Conservation (phyloP, 345 rosid species). For the Salix exigua region DNA sequence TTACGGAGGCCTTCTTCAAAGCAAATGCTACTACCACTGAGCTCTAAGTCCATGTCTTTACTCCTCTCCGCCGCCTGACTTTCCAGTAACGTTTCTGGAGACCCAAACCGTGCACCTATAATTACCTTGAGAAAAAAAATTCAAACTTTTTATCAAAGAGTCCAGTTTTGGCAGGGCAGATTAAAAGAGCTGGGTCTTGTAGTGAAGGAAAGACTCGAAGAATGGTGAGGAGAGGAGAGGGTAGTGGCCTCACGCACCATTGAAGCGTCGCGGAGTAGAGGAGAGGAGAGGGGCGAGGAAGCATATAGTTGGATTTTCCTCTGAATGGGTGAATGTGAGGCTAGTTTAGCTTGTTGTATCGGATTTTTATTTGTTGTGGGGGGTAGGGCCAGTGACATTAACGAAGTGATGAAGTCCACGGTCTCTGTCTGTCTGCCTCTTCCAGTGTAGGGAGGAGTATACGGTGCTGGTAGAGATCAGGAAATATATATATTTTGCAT, state of each 20-base stretch:
- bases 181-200: slow-evolving; percentile 15
- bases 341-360: neutral
- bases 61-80: slow-evolving; percentile 44
- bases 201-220: neutral
- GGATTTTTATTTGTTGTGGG: neutral
- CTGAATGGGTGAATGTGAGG: neutral
- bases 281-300: slow-evolving; percentile 41
- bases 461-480: neutral
- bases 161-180: slow-evolving; percentile 16
- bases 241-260: neutral
- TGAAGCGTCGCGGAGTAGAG: slow-evolving; percentile 2
- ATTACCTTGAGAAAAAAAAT: too few species aligned
- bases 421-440: neutral
- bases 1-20: slow-evolving; percentile 82
- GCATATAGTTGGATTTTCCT: slow-evolving; percentile 23
- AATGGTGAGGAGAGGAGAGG: neutral
- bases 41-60: slow-evolving; percentile 60
- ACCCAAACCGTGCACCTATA: slow-evolving; percentile 26
- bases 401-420: neutral
- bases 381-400: neutral
- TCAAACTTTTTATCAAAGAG: slow-evolving; percentile 30
- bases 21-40: slow-evolving; percentile 69
- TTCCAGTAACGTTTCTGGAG: slow-evolving; percentile 66
- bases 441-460: too few species aligned
- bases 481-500: neutral